Evolutionary conservation across 164 flowering plant genomes (phyloP), one percentile per base, ranked within the genome.

Genomic region (Chimonanthus salicifolius): DNA sequence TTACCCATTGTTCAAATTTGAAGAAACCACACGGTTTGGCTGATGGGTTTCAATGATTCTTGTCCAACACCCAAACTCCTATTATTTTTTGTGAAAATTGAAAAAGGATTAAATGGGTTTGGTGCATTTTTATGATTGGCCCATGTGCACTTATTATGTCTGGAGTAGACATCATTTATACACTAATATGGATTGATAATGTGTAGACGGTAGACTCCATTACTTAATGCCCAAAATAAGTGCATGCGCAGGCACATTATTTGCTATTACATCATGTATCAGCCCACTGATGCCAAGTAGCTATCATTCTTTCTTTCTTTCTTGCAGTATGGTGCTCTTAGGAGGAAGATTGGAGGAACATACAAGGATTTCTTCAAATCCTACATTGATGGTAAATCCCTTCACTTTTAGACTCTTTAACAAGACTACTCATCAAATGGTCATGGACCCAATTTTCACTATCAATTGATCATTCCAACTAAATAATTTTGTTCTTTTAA

Each of bases 341-440:
- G 97, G 70, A 89, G 99, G 81, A 94, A 92, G 80, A 92, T 91
- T 72, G 99, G 99, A 48, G 99, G 97, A 62, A 94, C 99, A 2
- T 92, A 91, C 88, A 90, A 88, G 83, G 99, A 94, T 73, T 94
- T 94, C 81, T 94, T 92, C 88, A 94, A 94, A 75, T 92, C 97
- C n/a, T 94, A 91, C 70, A 76, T 92, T 70, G 97, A 94, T 3
- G 97, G 97, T 94, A 82, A 74, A 4, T 33, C 2, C 48, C 9
- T 33, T 33, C 1, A 33, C 33, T 21, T 21, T 0, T 0, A 21
- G 33, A 58, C 15, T n/a, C 11, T 58, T 6, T 13, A 58, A 10
- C 62, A 58, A n/a, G 62, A 58, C 62, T n/a, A 58, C 62, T n/a
- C 10, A 58, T 10, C 16, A 13, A 58, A 58, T 58, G 62, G 13